Evolutionary conservation across 192 early-diverging fungal genomes (phyloP).

Genomic region (Podila epigama): DNA sequence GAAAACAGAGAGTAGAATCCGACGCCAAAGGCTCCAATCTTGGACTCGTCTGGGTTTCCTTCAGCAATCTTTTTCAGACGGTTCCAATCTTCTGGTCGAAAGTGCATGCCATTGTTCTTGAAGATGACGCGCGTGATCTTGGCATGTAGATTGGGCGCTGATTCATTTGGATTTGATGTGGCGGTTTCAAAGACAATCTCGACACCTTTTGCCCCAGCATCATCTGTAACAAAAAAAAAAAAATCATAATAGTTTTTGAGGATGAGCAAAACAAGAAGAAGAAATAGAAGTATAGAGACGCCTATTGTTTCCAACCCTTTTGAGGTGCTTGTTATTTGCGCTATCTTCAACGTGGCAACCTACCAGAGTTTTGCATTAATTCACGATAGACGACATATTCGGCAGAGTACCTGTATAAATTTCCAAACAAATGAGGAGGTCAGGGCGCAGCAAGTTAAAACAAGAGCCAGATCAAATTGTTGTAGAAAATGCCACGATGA

Average conservation of each 20-base stretch:
- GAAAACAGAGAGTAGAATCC: slow-evolving; percentile 82
- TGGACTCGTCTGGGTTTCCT: slow-evolving; percentile 85
- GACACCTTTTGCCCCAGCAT: slow-evolving; percentile 69
- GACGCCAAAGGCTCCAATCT: slow-evolving; percentile 46
- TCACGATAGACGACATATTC: slow-evolving; percentile 89
- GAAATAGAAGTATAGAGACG: not conserved
- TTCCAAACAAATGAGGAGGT: not conserved
- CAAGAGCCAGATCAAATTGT: not conserved
- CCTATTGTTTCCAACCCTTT: no score
- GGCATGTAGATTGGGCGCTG: slow-evolving; percentile 47
- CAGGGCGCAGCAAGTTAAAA: not conserved
- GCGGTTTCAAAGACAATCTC: slow-evolving; percentile 68
- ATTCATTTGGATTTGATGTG: slow-evolving; percentile 26
- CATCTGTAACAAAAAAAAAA: no score
- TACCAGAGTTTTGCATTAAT: slow-evolving; percentile 72
- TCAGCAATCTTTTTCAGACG: slow-evolving; percentile 87
- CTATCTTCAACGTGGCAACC: no score
- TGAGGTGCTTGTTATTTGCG: no score
- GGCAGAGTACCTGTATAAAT: slow-evolving; percentile 70
- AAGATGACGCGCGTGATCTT: slow-evolving; percentile 65
- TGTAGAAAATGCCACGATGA: not conserved
- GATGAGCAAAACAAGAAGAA: not conserved
- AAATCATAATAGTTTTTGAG: no score
- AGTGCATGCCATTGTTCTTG: slow-evolving; percentile 86
- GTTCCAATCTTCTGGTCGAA: slow-evolving; percentile 83